Percentiles rank a stretch among this genome's conserved stretches.
phyloP scores from a whole-genome alignment of 2,329 filamentous ascomycete genomes.

The Penicillium freii region DNA sequence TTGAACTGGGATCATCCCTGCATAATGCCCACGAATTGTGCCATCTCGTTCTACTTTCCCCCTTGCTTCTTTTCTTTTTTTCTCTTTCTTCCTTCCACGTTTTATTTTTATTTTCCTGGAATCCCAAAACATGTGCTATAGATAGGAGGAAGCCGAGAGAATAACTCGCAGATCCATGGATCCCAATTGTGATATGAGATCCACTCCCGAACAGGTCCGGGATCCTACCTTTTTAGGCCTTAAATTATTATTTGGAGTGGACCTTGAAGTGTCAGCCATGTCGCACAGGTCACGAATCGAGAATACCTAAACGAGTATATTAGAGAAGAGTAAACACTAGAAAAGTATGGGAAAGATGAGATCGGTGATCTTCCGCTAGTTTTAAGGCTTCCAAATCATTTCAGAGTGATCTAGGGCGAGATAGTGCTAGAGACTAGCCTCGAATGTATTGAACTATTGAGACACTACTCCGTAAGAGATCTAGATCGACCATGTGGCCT shows the following conservation, averaged over 20 bases:
- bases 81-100: not conserved
- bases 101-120: not conserved
- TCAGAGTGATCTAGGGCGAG: constrained; percentile 2
- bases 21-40: constrained; percentile 3
- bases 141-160: not conserved
- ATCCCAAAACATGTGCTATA: not conserved
- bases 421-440: constrained; percentile 3
- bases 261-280: constrained; percentile 3
- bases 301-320: not conserved
- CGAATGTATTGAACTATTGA: constrained; percentile 8
- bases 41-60: constrained; percentile 10
- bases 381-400: constrained; percentile 20
- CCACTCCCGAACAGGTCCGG: constrained; percentile 6
- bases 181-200: constrained; percentile 4
- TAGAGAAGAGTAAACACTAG: not conserved
- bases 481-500: constrained; percentile 3
- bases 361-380: constrained; percentile 6
- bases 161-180: not conserved
- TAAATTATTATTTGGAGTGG: constrained; percentile 4
- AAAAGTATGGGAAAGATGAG: not conserved
- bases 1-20: constrained; percentile 4
- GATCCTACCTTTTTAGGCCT: not conserved
- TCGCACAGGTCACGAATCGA: constrained; percentile 11
- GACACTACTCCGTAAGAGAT: not conserved
- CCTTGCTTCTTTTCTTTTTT: constrained; percentile 4